Percentiles rank a stretch among this genome's conserved stretches.
Conservation (phyloP, 2,329 filamentous ascomycete genomes). For the Periconia digitata region DNA sequence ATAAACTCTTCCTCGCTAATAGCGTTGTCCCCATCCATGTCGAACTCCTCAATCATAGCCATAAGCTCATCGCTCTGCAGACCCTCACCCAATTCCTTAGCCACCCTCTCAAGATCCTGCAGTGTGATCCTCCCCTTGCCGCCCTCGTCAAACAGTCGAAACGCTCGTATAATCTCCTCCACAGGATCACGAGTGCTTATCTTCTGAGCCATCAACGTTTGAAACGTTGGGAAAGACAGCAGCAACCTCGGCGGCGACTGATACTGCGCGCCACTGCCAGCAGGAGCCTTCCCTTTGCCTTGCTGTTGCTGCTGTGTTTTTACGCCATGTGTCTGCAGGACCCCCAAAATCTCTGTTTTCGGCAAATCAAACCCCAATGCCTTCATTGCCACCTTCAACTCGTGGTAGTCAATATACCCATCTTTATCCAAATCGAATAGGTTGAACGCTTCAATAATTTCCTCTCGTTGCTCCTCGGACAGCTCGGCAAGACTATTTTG, state of each 20-base stretch:
- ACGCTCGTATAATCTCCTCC: conserved; percentile 89
- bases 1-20: conserved; percentile 66
- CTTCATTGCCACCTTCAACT: conserved; percentile 94
- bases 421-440: conserved; percentile 98
- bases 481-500: conserved; percentile 58
- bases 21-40: conserved; percentile 87
- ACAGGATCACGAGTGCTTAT: conserved; percentile 82
- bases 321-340: conserved; percentile 76
- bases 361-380: conserved; percentile 91
- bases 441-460: conserved; percentile 94
- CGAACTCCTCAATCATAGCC: conserved; percentile 98
- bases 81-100: conserved; percentile 87
- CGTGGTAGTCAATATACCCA: conserved; percentile 92
- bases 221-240: conserved; percentile 72
- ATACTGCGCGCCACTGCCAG: conserved; percentile 9
- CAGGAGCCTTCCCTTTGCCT: conserved; percentile 7
- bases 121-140: conserved; percentile 89
- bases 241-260: conserved; percentile 58
- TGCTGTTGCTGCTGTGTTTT: conserved; percentile 6
- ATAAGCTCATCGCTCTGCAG: conserved; percentile 89
- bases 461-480: conserved; percentile 86
- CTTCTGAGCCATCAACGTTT: conserved; percentile 72
- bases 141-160: conserved; percentile 89
- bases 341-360: conserved; percentile 78
- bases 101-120: conserved; percentile 83